These are phyloP conservation scores for Metarhizium brunneum DNA, from an alignment of 2,329 filamentous ascomycete species.

Conservation along the genomic window DNA sequence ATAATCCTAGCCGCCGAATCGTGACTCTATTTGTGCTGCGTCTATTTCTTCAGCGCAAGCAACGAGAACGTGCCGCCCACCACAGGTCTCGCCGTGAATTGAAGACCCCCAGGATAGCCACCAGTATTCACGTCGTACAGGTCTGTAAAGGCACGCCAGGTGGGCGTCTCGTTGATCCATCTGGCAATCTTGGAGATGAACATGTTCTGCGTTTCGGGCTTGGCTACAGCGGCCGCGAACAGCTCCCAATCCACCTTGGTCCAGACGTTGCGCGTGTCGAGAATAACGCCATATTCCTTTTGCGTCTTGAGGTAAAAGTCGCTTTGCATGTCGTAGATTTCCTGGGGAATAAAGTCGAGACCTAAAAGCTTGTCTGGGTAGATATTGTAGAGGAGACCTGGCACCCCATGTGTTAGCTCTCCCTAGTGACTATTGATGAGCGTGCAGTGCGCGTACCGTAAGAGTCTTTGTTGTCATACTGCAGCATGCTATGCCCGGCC, in stretches of 20 bases:
- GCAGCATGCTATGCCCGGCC: conserved; percentile 64
- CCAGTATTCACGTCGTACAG: conserved; percentile 65
- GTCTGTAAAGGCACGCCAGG: conserved; percentile 65
- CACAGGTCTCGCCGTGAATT: conserved; percentile 72
- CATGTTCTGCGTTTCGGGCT: conserved; percentile 46
- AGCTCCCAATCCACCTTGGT: conserved; percentile 86
- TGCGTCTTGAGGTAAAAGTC: conserved; percentile 65
- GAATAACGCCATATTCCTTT: conserved; percentile 69
- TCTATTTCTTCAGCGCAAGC: conserved; percentile 43
- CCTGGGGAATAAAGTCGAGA: conserved; percentile 65
- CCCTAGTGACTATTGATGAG: background rate
- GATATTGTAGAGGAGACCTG: conserved; percentile 60
- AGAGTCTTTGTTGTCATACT: conserved; percentile 57
- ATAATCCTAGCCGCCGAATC: too few species aligned
- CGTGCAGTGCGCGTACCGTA: conserved; percentile 24
- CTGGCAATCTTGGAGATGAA: conserved; percentile 60
- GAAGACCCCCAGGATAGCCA: conserved; percentile 51
- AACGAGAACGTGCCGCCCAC: conserved; percentile 74
- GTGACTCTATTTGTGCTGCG: background rate
- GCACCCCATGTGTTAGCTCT: background rate
- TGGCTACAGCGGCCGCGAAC: conserved; percentile 69
- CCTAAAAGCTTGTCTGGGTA: conserved; percentile 71
- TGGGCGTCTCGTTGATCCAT: conserved; percentile 68
- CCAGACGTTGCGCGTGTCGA: conserved; percentile 73
- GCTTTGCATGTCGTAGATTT: conserved; percentile 69